phyloP scores from a whole-genome alignment of 805 yeast genomes.

The Nakazawaea ernobii region DNA sequence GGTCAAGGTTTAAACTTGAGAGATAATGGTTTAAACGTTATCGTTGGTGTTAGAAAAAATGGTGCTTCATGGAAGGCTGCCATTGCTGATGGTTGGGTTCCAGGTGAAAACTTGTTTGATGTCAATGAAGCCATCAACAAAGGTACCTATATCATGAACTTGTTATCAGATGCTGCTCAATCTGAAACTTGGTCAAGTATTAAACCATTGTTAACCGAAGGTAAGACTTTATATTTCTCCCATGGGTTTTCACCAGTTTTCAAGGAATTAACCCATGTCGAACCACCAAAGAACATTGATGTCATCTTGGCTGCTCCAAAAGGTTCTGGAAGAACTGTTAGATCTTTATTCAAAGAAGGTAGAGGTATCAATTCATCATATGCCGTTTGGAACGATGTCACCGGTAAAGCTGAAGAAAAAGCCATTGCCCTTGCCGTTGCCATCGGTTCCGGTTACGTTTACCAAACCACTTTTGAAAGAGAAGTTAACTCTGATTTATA shows the following conservation, averaged over 20 bases:
- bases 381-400: slow-evolving; percentile 99
- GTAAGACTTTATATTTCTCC: slow-evolving; percentile 96
- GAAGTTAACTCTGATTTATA: slow-evolving; percentile 98
- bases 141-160: slow-evolving; percentile 96
- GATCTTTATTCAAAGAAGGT: slow-evolving; percentile 99
- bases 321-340: slow-evolving; percentile 99
- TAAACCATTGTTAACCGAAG: slow-evolving; percentile 91
- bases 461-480: slow-evolving; percentile 98
- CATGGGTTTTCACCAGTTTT: slow-evolving; percentile 99
- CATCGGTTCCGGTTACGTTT: slow-evolving; percentile 99
- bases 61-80: slow-evolving; percentile 99
- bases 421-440: slow-evolving; percentile 98
- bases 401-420: slow-evolving; percentile 99
- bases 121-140: slow-evolving; percentile 87
- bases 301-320: slow-evolving; percentile 99
- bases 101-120: slow-evolving; percentile 96
- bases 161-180: slow-evolving; percentile 98
- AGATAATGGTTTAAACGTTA: slow-evolving; percentile 97
- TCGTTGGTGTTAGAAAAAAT: slow-evolving; percentile 95
- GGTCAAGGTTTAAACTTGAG: slow-evolving; percentile 99
- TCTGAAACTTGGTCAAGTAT: slow-evolving; percentile 92
- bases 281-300: slow-evolving; percentile 89
- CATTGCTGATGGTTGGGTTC: slow-evolving; percentile 99
- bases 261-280: slow-evolving; percentile 96
- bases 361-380: slow-evolving; percentile 99